A percentile compares a stretch with the other conserved stretches of the same genome.
These are phyloP conservation scores for Fusarium stilboides DNA, from an alignment of 2,329 filamentous ascomycete species.

Conservation along the genomic window DNA sequence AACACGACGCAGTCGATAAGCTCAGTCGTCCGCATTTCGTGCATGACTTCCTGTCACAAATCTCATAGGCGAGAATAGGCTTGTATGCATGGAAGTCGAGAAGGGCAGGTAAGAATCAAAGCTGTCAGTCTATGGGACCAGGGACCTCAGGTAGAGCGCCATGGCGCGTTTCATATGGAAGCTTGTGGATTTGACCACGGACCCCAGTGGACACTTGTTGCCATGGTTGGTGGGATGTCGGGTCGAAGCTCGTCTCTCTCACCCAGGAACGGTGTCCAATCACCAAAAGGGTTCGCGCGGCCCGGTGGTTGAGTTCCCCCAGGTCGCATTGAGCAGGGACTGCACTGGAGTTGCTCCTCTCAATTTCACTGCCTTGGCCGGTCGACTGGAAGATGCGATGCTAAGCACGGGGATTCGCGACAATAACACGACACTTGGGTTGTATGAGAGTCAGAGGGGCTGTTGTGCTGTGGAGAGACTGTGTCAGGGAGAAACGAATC, in stretches of 20 bases:
- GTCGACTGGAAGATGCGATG: neutral
- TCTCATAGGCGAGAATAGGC: constrained; percentile 5
- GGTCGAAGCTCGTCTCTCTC: constrained; percentile 18
- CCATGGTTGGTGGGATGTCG: constrained; percentile 30
- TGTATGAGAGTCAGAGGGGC: constrained; percentile 21
- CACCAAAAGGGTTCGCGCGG: constrained; percentile 10
- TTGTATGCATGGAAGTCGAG: constrained; percentile 24
- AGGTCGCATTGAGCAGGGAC: constrained; percentile 22
- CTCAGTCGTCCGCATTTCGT: constrained; percentile 1
- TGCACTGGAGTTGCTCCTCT: constrained; percentile 12
- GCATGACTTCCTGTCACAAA: neutral
- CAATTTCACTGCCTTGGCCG: constrained; percentile 15
- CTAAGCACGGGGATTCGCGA: constrained; percentile 25
- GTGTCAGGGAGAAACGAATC: constrained; percentile 38
- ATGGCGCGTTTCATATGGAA: constrained; percentile 44
- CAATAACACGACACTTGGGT: constrained; percentile 5
- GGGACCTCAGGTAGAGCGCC: constrained; percentile 36
- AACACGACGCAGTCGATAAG: neutral
- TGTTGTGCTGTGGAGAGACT: constrained; percentile 30
- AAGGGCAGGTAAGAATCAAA: constrained; percentile 31
- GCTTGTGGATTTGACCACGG: constrained; percentile 28
- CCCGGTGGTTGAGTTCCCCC: constrained; percentile 14
- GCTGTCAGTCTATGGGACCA: constrained; percentile 15
- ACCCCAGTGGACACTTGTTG: constrained; percentile 17
- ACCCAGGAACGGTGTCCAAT: constrained; percentile 37